phyloP scores from a whole-genome alignment of 2,329 filamentous ascomycete species.

The Verticillium isaacii region DNA sequence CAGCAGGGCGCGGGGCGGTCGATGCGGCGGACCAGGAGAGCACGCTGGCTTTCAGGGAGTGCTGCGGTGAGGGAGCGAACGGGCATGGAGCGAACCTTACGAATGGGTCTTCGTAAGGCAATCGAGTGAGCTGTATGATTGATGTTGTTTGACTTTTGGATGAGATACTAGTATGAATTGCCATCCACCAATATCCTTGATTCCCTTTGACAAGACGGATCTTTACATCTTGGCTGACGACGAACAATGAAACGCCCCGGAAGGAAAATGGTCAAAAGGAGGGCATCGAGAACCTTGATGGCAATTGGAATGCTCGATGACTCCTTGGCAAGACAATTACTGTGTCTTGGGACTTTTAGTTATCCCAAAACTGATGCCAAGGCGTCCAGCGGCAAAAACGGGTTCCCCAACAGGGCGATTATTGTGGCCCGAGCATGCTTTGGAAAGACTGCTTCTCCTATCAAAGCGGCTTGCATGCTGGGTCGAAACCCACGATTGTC shows the following conservation, averaged over 20 bases:
- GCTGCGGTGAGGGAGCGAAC: neutral
- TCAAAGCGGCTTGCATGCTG: neutral
- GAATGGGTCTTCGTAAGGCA: neutral
- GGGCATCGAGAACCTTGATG: neutral
- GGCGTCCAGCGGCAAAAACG: neutral
- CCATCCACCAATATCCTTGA: too few relatives aligned
- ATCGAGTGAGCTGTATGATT: too few relatives aligned
- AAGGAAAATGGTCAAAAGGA: neutral
- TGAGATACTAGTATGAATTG: too few relatives aligned
- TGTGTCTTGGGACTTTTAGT: neutral
- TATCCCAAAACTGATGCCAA: neutral
- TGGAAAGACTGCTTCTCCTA: neutral
- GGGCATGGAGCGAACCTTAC: neutral
- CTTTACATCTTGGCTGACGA: too few relatives aligned
- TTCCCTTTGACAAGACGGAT: too few relatives aligned
- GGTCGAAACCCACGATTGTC: too few relatives aligned
- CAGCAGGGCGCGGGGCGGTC: conserved; percentile 36
- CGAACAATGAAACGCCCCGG: too few relatives aligned
- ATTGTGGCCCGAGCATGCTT: neutral
- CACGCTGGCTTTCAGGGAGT: conserved; percentile 23
- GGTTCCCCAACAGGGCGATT: neutral
- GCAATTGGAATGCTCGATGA: neutral
- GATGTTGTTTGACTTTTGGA: too few relatives aligned
- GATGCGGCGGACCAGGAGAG: conserved; percentile 45
- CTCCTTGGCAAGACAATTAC: neutral